Conservation (phyloP, 2,329 filamentous ascomycete species). For the Botryotinia narcissicola region DNA sequence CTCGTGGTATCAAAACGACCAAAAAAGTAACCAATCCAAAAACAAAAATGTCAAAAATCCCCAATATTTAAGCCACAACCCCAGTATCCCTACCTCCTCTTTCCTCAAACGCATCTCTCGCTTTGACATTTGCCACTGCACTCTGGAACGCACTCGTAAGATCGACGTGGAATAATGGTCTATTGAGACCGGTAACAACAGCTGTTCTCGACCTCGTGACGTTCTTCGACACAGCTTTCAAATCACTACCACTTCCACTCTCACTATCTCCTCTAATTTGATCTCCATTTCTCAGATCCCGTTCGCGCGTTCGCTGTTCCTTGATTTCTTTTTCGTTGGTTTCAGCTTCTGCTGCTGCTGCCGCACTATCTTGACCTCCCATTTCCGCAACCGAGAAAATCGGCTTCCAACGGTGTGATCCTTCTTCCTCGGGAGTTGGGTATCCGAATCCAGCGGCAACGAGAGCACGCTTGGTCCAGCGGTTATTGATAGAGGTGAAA, state of each 20-base stretch:
- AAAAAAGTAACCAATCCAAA: conserved; percentile 3
- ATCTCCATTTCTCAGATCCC: conserved; percentile 37
- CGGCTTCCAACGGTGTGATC: conserved; percentile 74
- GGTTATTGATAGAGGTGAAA: conserved; percentile 87
- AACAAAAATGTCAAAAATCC: not conserved
- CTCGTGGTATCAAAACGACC: conserved; percentile 15
- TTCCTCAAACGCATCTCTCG: conserved; percentile 43
- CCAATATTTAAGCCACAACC: conserved; percentile 24
- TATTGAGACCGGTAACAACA: conserved; percentile 79
- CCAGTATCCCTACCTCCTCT: conserved; percentile 33
- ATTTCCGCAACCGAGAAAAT: conserved; percentile 92
- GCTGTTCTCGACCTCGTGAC: conserved; percentile 51
- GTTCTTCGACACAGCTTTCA: conserved; percentile 23
- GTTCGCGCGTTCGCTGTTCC: conserved; percentile 27
- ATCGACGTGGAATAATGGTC: conserved; percentile 92
- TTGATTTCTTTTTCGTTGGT: conserved; percentile 47
- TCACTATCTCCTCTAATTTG: conserved; percentile 31
- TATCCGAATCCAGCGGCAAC: conserved; percentile 86
- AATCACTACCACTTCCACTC: conserved; percentile 25
- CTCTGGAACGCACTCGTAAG: conserved; percentile 84
- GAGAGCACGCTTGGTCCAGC: conserved; percentile 91
- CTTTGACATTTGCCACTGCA: conserved; percentile 76
- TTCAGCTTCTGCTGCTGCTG: conserved; percentile 62
- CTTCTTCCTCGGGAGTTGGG: conserved; percentile 53
- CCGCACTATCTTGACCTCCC: conserved; percentile 67